These are phyloP conservation scores for Fusarium globosum DNA, from an alignment of 2,329 filamentous ascomycete genomes.

Conservation along the genomic window DNA sequence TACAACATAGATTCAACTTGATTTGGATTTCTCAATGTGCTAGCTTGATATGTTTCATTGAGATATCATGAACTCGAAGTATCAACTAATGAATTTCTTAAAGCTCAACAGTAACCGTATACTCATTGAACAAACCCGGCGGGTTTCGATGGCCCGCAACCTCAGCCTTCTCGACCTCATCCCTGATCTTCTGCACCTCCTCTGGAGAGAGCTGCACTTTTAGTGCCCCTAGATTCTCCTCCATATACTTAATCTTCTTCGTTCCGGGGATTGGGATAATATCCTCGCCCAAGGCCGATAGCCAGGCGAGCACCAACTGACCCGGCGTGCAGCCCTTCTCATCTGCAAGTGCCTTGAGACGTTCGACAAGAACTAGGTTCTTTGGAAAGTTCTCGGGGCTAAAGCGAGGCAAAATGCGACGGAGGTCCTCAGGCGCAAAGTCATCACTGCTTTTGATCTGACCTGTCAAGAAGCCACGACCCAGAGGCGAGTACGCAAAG, in stretches of 20 bases:
- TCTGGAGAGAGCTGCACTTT: accelerated
- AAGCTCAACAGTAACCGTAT: not conserved
- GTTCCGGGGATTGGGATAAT: not conserved
- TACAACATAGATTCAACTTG: not conserved
- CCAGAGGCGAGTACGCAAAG: not conserved
- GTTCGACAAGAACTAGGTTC: not conserved
- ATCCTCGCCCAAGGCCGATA: not conserved
- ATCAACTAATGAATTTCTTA: not conserved
- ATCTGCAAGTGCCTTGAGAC: accelerated
- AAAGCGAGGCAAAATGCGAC: not conserved
- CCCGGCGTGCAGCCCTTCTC: not conserved
- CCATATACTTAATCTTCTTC: constrained; percentile 1
- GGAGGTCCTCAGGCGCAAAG: not conserved
- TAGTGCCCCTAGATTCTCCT: not conserved
- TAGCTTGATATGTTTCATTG: accelerated
- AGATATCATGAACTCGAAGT: not conserved
- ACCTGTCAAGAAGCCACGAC: not conserved
- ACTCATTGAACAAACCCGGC: not conserved
- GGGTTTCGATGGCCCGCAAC: not conserved
- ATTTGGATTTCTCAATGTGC: not conserved
- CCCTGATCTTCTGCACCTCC: not conserved
- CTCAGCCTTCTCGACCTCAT: not conserved
- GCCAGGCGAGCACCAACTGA: not conserved
- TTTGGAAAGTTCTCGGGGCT: not conserved
- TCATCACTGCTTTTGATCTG: not conserved